Evolutionary conservation across 1,284 basidiomycete genomes (phyloP), one percentile per base, ranked within the genome.

Genomic region (Tilletia setariae): DNA sequence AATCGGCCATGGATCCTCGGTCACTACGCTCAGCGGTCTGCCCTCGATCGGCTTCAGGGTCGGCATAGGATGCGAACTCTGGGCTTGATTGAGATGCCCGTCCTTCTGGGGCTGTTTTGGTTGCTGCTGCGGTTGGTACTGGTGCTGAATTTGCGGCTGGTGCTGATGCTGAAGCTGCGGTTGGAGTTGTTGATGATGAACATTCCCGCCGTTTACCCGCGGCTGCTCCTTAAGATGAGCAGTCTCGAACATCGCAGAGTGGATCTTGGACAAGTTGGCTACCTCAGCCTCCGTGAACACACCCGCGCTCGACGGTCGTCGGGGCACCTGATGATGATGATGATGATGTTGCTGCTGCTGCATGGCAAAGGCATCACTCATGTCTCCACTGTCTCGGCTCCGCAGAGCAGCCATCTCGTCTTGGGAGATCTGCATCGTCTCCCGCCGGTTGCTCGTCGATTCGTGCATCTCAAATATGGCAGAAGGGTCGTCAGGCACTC

Each of bases 391-490:
- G 51, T 53, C 21, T 15, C 51, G 51, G 28, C 21, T 25, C 23
- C 51, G 51, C 23, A 53, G 51, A 4, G 51, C 51, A 25, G 21
- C 51, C 3, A 53, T 23, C 13, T 53, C 51, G 51, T 21, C 51
- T 13, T 23, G 51, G 7, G 51, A 25, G 13, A 53, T 53, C 11
- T n/a, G 47, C 51, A 23, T 53, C 3, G 51, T 53, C 23, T 53
- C 51, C n/a, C 51, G 21, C n/a, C 23, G 13, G 21, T 19, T 23
- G 21, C 28, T 53, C 23, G 51, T 21, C 13, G 23, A 25, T 28
- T 53, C 51, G 51, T 53, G 51, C 51, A 53, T 61, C 56, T 61
- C 56, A 30, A 61, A 61, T 2, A 61, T 30, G 56, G 56, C 56
- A 1, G 56, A 61, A 7, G 56, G 56, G 56, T 61, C 56, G 21